Conservation (phyloP, 257 asterid genomes). For the Fraxinus excelsior region DNA sequence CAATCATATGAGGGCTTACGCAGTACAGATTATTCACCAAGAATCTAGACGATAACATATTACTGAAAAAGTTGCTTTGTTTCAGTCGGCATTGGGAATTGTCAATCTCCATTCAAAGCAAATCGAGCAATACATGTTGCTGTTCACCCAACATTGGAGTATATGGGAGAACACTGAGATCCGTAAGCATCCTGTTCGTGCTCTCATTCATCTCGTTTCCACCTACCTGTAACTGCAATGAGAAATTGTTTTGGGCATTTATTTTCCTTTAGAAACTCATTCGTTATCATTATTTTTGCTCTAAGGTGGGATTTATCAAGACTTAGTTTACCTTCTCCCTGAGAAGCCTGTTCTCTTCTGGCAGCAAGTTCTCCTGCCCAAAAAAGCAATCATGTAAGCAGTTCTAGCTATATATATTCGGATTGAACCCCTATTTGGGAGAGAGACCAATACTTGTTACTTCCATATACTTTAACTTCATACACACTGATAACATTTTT, state of each 20-base stretch:
- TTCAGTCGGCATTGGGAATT: neutral
- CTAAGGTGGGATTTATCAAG: neutral
- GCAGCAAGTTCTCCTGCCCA: conserved; percentile 48
- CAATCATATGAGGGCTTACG: conserved; percentile 9
- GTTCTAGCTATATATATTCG: conserved; percentile 1
- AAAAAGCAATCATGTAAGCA: conserved; percentile 26
- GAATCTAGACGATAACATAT: neutral
- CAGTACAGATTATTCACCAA: conserved; percentile 18
- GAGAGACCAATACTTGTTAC: neutral
- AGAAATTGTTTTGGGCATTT: neutral
- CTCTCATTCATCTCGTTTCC: conserved; percentile 11
- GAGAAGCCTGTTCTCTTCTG: conserved; percentile 47
- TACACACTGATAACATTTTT: neutral
- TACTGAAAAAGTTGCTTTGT: conserved; percentile 8
- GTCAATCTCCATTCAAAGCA: neutral
- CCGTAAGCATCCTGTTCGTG: conserved; percentile 17
- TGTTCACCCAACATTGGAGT: neutral
- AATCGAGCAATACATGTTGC: neutral
- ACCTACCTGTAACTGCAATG: conserved; percentile 25
- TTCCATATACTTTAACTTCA: neutral
- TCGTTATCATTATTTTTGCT: neutral
- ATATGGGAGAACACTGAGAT: conserved; percentile 32
- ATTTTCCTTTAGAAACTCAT: neutral
- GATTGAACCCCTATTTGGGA: neutral
- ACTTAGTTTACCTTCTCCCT: conserved; percentile 39